Evolutionary conservation across 1,139 yeast genomes (phyloP).

Genomic region (Candida sp.): DNA sequence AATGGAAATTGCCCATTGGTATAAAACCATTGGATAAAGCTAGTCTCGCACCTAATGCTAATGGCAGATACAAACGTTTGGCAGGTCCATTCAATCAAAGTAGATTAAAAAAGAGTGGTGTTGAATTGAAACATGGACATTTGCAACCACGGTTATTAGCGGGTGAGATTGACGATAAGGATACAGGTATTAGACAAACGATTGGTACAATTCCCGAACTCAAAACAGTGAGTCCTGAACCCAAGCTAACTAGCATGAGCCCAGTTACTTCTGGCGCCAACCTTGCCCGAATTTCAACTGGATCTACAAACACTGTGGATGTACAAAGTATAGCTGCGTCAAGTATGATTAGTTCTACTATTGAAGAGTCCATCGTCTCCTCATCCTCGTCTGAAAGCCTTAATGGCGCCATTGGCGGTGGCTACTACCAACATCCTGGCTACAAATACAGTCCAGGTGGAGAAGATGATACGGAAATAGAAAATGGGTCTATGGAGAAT

Average conservation of each 20-base stretch:
- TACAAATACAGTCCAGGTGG: slow-evolving; percentile 28
- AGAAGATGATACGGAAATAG: slow-evolving; percentile 15
- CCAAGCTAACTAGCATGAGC: slow-evolving; percentile 21
- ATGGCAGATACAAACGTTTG: slow-evolving; percentile 30
- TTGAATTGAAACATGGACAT: slow-evolving; percentile 73
- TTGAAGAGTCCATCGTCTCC: slow-evolving; percentile 6
- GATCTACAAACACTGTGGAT: slow-evolving; percentile 14
- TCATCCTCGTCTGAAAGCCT: slow-evolving; percentile 15
- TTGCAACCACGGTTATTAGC: slow-evolving; percentile 73
- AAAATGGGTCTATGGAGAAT: slow-evolving; percentile 4
- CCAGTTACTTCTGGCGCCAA: slow-evolving; percentile 8
- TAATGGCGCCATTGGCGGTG: slow-evolving; percentile 23
- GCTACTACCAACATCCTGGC: slow-evolving; percentile 44
- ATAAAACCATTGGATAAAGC: slow-evolving; percentile 44
- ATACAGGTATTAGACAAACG: slow-evolving; percentile 2
- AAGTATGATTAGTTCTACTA: slow-evolving; percentile 6
- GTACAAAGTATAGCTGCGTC: slow-evolving; percentile 19
- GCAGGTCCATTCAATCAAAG: slow-evolving; percentile 21
- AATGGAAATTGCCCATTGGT: slow-evolving; percentile 67
- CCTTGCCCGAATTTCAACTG: slow-evolving; percentile 20
- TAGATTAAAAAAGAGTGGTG: slow-evolving; percentile 40
- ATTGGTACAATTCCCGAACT: slow-evolving; percentile 5
- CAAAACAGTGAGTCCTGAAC: slow-evolving; percentile 9
- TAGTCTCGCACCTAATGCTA: slow-evolving; percentile 23
- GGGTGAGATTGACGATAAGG: slow-evolving; percentile 72